Conservation (phyloP, 2,329 filamentous ascomycete species). For the Penicillium frequentans region DNA sequence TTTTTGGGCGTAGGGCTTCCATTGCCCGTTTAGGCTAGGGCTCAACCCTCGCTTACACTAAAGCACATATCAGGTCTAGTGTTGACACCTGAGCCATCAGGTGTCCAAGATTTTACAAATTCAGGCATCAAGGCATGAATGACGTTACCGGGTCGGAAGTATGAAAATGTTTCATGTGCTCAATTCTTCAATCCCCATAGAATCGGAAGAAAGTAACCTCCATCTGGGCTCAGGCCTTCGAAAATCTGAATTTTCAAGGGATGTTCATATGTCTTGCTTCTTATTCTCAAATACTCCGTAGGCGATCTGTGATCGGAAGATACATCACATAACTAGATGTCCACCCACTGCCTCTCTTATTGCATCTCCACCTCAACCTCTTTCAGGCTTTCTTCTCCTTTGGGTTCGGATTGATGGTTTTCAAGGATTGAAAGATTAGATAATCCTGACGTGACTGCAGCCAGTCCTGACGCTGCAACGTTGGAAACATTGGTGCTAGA, state of each 20-base stretch:
- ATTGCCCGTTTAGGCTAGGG: constrained; percentile 39
- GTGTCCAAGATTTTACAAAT: constrained; percentile 8
- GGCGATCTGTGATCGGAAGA: not conserved
- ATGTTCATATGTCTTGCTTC: not conserved
- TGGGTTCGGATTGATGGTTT: constrained; percentile 28
- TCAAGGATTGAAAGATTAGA: constrained; percentile 45
- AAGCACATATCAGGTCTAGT: constrained; percentile 21
- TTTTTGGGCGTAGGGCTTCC: constrained; percentile 34
- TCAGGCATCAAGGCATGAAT: constrained; percentile 4
- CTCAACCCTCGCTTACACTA: constrained; percentile 39
- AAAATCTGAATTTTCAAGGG: not conserved
- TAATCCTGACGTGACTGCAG: constrained; percentile 47
- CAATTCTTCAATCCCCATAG: not conserved
- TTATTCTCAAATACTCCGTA: not conserved
- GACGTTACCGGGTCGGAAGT: not conserved
- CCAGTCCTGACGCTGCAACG: constrained; percentile 36
- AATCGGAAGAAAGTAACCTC: not conserved
- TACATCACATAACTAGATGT: not conserved
- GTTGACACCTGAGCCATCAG: not conserved
- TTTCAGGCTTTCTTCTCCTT: constrained; percentile 22
- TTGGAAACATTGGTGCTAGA: constrained; percentile 29
- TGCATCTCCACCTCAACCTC: constrained; percentile 55
- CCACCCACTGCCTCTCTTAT: constrained; percentile 25
- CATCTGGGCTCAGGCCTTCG: not conserved
- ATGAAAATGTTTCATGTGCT: not conserved